A percentile compares a stretch with the other conserved stretches of the same genome.
These are phyloP conservation scores for Dryas alaskensis DNA, from an alignment of 306 rosid species.

Conservation along the genomic window DNA sequence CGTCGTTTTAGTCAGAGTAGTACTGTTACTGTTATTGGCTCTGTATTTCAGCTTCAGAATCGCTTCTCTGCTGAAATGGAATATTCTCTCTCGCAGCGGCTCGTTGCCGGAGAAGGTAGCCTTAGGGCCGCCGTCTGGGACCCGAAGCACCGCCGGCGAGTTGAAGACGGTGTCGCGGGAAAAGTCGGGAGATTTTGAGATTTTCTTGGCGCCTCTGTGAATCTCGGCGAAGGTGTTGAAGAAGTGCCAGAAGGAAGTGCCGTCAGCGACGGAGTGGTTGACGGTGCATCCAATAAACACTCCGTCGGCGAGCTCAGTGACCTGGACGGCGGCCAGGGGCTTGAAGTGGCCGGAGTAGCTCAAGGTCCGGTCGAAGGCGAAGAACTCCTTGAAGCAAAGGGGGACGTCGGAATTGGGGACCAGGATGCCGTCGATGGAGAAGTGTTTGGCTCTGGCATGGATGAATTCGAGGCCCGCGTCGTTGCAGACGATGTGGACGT, in stretches of 20 bases:
- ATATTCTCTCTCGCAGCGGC: slow-evolving; percentile 62
- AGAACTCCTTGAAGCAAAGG: slow-evolving; percentile 60
- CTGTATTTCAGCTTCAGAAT: slow-evolving; percentile 40
- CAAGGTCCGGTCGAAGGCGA: slow-evolving; percentile 55
- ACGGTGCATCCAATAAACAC: slow-evolving; percentile 66
- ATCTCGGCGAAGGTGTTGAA: slow-evolving; percentile 82
- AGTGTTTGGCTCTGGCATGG: slow-evolving; percentile 63
- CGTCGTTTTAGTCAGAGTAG: background rate
- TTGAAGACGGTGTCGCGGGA: slow-evolving; percentile 54
- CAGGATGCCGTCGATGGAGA: slow-evolving; percentile 28
- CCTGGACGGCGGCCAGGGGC: slow-evolving; percentile 72
- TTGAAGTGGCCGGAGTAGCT: slow-evolving; percentile 62
- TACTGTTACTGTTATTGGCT: slow-evolving; percentile 28
- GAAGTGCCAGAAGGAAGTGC: slow-evolving; percentile 91
- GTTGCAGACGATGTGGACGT: slow-evolving; percentile 56
- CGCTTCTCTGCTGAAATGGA: slow-evolving; percentile 56
- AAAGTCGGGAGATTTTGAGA: slow-evolving; percentile 50
- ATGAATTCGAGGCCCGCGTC: slow-evolving; percentile 75
- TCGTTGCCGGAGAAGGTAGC: slow-evolving; percentile 47
- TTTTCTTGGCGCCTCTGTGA: slow-evolving; percentile 39
- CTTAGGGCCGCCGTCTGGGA: slow-evolving; percentile 67
- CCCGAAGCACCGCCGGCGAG: slow-evolving; percentile 50
- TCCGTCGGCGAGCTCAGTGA: slow-evolving; percentile 74
- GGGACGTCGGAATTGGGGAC: slow-evolving; percentile 49
- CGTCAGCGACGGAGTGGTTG: slow-evolving; percentile 75